Base-by-base conservation (phyloP, 768 basidiomycete genomes). In the Suillus sp. region DNA sequence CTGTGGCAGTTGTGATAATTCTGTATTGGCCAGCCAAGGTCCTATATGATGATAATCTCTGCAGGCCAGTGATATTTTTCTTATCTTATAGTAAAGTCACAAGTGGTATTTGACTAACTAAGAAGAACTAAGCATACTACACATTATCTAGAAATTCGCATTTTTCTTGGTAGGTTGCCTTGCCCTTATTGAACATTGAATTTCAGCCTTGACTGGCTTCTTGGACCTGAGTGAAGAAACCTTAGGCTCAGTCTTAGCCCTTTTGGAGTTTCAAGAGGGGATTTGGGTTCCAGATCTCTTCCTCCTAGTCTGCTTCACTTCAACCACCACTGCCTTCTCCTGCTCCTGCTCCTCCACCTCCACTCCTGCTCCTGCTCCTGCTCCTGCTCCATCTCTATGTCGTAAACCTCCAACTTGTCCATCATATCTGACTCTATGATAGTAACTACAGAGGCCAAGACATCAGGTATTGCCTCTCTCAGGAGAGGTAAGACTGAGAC, bases 111-210 rank as follows among this genome's bases (percentile, higher is more conserved):
- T 43, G 18, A 43, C 42, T 43, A n/a, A 9, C 13, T 38, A 38
- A 9, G 20, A 43, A 43, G 42, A 43, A 43, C 42, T 43, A 43
- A 43, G 42, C 42, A 43, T 43, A 43, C 42, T 43, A 43, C 42
- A 18, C 3, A 42, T 6, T 6, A 6, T 6, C 42, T 43, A 43
- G 20, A 43, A 8, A 43, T 43, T 43, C 9, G 2, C 7, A 43
- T 43, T 43, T 43, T 43, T 43, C 42, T 43, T 43, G 42, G 42
- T 43, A 43, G 42, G 42, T 43, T 43, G 42, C 42, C 42, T 43
- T 43, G 18, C 42, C 20, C 42, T 43, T 43, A 20, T 43, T 9
- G 42, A 43, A 43, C 4, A 8, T 43, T 8, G 3, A 0, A 43
- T 43, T 43, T 20, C 42, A 43, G 42, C 42, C 42, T n/a, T 43